Conservation (phyloP, 805 yeast species). For the Kodamaea jinghongensis region DNA sequence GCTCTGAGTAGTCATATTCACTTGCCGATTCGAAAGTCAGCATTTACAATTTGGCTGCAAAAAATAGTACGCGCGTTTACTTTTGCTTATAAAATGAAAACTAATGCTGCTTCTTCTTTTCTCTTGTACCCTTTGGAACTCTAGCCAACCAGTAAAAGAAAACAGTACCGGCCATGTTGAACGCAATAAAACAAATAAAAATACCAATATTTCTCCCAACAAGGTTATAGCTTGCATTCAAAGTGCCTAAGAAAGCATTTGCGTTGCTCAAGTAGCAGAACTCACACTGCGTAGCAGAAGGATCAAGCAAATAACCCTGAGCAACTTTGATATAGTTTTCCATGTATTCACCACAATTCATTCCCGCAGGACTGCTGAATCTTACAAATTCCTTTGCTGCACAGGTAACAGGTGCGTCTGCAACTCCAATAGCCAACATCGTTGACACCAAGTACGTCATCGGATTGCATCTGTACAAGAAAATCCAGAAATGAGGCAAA, state of each 20-base stretch:
- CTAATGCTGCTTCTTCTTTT: constrained; percentile 11
- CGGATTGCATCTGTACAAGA: constrained; percentile 29
- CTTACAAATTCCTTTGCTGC: constrained; percentile 15
- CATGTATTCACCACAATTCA: constrained; percentile 24
- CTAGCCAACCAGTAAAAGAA: constrained; percentile 41
- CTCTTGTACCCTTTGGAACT: constrained; percentile 36
- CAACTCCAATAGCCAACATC: constrained; percentile 16
- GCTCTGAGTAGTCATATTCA: constrained; percentile 22
- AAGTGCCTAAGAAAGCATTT: constrained; percentile 51
- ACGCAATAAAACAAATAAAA: constrained; percentile 22
- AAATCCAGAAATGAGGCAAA: constrained; percentile 28
- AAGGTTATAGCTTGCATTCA: constrained; percentile 37
- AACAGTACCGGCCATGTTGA: constrained; percentile 26
- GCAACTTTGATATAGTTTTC: constrained; percentile 15
- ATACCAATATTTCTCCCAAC: constrained; percentile 31
- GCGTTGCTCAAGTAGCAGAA: constrained; percentile 62
- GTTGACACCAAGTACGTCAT: constrained; percentile 22
- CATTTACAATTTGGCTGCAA: constrained; percentile 5
- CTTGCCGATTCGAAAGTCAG: constrained; percentile 6
- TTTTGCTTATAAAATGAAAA: not conserved
- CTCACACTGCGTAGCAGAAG: constrained; percentile 52
- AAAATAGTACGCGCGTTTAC: constrained; percentile 1
- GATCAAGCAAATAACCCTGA: constrained; percentile 37
- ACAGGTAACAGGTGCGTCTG: constrained; percentile 18
- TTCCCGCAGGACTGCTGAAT: constrained; percentile 18